Base-by-base conservation (phyloP, 2,329 filamentous ascomycete species). In the Thelonectria discophora region DNA sequence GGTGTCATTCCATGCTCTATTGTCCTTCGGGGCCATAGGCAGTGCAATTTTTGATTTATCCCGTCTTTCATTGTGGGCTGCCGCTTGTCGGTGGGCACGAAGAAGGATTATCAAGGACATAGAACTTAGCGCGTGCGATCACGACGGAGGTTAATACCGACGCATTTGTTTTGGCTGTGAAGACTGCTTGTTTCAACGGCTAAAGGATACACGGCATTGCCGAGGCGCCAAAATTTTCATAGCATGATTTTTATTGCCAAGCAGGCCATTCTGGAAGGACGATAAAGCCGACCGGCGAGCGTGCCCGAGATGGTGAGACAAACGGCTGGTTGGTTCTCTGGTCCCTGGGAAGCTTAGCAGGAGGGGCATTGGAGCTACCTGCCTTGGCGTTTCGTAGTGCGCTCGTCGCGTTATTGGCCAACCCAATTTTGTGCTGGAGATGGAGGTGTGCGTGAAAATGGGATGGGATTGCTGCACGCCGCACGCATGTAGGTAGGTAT, bases 11-110 rank as follows among this genome's bases (percentile, higher is more conserved):
- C 73, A 72, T 69, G 66, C 76, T 82, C 78, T 76, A 82, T 81
- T 82, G 80, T 78, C 80, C 79, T 82, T 82, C 77, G 77, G 78
- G 79, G 78, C 80, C 81, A 80, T 82, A 77, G 79, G 77, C 75
- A 76, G 78, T 73, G 78, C 46, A 82, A 82, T 81, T 82, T 81
- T 82, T 81, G 80, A 76, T 82, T 70, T 76, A 65, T 30, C 55
- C 54, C 24, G 30, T 65, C 78, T 83, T 83, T 82, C 81, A 78
- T 82, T 79, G 65, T 79, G 45, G n/a, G 76, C 59, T 53, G 68
- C 63, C 63, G 76, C 74, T 73, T 60, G 74, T 50, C 74, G 70
- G 69, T 24, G 72, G 78, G 60, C 75, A 77, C 71, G 78, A 82
- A 74, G 80, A 82, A 81, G 79, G n/a, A n/a, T n/a, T n/a, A n/a